A percentile compares a stretch with the other conserved stretches of the same genome.
Conservation (phyloP, 169 alveolate genomes). For the Eimeria sp. region DNA sequence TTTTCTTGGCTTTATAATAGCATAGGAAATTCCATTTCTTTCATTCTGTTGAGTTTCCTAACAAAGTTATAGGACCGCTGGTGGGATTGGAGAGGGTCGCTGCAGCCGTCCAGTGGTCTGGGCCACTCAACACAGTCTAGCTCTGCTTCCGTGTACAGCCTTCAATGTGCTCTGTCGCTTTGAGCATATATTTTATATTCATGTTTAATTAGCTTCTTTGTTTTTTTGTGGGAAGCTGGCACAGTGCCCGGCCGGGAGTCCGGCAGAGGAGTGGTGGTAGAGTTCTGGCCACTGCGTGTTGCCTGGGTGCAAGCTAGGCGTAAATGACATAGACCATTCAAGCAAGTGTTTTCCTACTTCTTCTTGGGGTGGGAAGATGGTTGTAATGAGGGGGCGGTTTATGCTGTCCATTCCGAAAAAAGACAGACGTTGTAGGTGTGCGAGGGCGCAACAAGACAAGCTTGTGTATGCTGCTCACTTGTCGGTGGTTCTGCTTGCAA, state of each 20-base stretch:
- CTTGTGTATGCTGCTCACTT: not conserved
- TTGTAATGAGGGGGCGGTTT: not conserved
- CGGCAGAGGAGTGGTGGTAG: not conserved
- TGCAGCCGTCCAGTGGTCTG: slow-evolving; percentile 29
- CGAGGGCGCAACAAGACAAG: not conserved
- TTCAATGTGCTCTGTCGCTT: not conserved
- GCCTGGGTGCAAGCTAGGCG: not conserved
- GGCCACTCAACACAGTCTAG: not conserved
- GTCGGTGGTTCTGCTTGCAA: not conserved
- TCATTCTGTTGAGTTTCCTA: not conserved
- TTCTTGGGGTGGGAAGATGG: not conserved
- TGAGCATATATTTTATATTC: not conserved
- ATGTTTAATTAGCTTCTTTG: not conserved
- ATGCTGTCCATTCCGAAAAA: not conserved
- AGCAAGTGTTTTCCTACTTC: no score
- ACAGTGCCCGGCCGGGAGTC: not conserved
- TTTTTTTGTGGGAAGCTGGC: not conserved
- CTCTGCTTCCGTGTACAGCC: not conserved
- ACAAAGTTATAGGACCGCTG: not conserved
- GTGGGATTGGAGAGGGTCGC: not conserved
- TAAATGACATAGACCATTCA: not conserved
- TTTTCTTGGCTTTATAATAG: not conserved
- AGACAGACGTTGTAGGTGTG: not conserved
- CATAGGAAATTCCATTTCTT: not conserved
- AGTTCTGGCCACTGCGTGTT: not conserved